phyloP scores from a whole-genome alignment of 805 yeast genomes.

The Zygoascus ofunaensis region DNA sequence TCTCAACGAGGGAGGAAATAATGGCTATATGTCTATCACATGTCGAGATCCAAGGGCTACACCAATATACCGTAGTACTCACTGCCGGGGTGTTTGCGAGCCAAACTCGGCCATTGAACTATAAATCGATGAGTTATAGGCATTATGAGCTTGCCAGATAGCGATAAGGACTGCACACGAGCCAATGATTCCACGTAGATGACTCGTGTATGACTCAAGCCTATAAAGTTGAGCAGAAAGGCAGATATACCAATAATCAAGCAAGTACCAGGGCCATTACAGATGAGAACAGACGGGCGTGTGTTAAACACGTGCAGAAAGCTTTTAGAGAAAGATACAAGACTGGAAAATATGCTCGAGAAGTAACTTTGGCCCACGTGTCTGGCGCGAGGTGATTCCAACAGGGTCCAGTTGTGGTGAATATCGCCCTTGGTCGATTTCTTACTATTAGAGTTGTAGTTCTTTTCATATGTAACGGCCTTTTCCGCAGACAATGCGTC shows the following conservation, averaged over 20 bases:
- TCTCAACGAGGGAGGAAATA: too few relatives aligned
- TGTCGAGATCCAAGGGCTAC: constrained; percentile 27
- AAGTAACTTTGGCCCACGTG: constrained; percentile 46
- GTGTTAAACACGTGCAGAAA: constrained; percentile 20
- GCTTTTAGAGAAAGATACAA: constrained; percentile 30
- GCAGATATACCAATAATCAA: constrained; percentile 57
- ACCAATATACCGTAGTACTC: constrained; percentile 76
- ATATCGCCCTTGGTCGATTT: too few relatives aligned
- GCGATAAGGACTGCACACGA: constrained; percentile 62
- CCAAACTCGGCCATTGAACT: constrained; percentile 80
- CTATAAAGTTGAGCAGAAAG: constrained; percentile 37
- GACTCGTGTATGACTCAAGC: constrained; percentile 40
- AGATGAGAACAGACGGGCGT: constrained; percentile 38
- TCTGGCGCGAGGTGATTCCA: constrained; percentile 48
- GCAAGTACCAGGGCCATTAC: constrained; percentile 80
- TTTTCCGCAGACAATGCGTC: constrained; percentile 40
- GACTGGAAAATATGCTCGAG: constrained; percentile 40
- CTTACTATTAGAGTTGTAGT: background rate
- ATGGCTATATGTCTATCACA: too few relatives aligned
- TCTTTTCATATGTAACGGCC: constrained; percentile 22
- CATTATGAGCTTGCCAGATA: constrained; percentile 63
- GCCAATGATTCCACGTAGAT: constrained; percentile 84
- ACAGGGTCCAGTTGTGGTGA: constrained; percentile 13
- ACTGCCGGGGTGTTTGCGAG: constrained; percentile 42
- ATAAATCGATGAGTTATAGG: constrained; percentile 69